Percentiles rank a stretch among this genome's conserved stretches.
These are phyloP conservation scores for Chrysosporium queenslandicum DNA, from an alignment of 2,329 filamentous ascomycete species.

Conservation along the genomic window DNA sequence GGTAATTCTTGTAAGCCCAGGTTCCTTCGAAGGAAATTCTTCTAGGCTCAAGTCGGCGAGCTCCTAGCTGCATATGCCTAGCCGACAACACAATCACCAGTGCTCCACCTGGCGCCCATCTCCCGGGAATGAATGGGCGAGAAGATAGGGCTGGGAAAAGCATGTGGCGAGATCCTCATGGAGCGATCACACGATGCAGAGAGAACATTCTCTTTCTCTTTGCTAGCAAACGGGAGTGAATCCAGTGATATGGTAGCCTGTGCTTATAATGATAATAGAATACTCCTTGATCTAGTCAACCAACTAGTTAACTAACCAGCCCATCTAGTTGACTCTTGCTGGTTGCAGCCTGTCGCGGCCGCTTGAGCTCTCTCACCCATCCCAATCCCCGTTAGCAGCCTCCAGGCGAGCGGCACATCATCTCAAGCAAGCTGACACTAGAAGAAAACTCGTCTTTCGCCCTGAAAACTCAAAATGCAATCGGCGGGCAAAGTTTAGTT, in stretches of 20 bases:
- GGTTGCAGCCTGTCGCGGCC: too few species aligned
- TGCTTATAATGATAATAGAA: too few species aligned
- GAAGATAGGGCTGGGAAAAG: not conserved
- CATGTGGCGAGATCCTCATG: not conserved
- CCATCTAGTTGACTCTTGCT: too few species aligned
- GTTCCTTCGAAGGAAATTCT: too few species aligned
- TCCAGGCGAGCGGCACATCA: not conserved
- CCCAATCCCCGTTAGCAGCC: not conserved
- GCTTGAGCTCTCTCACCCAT: too few species aligned
- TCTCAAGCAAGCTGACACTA: not conserved
- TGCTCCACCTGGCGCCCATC: not conserved
- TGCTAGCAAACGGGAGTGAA: too few species aligned
- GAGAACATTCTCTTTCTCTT: not conserved
- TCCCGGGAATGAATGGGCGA: not conserved
- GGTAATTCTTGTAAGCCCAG: too few species aligned
- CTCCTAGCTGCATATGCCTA: not conserved
- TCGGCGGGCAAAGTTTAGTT: not conserved
- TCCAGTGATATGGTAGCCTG: too few species aligned
- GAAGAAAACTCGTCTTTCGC: not conserved
- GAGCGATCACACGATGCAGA: too few species aligned
- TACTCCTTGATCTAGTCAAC: too few species aligned
- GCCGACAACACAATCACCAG: not conserved
- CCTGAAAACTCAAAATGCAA: not conserved
- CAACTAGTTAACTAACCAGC: too few species aligned
- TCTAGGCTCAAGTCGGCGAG: not conserved